Base-by-base conservation (phyloP, 345 rosid genomes). In the Erodium maritimum region DNA sequence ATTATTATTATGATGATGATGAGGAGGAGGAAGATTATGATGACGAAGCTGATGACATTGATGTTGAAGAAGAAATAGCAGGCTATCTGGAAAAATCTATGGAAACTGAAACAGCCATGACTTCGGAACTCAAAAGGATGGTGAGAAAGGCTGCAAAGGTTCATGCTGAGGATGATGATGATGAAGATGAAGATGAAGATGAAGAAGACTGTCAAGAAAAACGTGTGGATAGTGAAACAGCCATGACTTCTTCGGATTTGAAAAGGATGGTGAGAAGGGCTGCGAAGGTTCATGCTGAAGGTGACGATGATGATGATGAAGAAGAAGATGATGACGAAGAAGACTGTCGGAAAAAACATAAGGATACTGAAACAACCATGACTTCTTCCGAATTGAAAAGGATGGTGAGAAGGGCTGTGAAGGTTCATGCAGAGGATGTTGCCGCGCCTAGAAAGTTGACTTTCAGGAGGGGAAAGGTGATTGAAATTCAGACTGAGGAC, bases 391-490 rank as follows among this genome's bases (percentile, higher is more conserved):
- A 29, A 29, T 11, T 5, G 9, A 29, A 29, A 29, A 29, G 9
- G 5, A 29, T 29, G 37, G 37, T 29, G 59, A 25, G 65, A 46
- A 22, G 54, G 56, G 29, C 56, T 68, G 67, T 54, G 52, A n/a
- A 59, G 57, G 52, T 69, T 64, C 63, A 48, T 55, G 21, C 70
- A 52, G 76, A 70, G 5, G 69, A 69, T 56, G 68, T 61, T 56
- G 56, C 57, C 29, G 66, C 64, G 56, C 72, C 84, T 24, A 61
- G 33, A 66, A 85, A 78, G 75, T 71, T 87, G 50, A 71, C 18
- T 46, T 74, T 85, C 68, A 86, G 77, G 74, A 85, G 87, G 63
- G 87, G 88, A 70, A 87, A 73, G 72, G 60, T 76, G 45, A 56
- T 80, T 56, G 90, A 80, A 4, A 50, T 78, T 69, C 76, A 75